A percentile compares a stretch with the other conserved stretches of the same genome.
phyloP scores from a whole-genome alignment of 257 asterid genomes.

The Solanum pinnatisectum region DNA sequence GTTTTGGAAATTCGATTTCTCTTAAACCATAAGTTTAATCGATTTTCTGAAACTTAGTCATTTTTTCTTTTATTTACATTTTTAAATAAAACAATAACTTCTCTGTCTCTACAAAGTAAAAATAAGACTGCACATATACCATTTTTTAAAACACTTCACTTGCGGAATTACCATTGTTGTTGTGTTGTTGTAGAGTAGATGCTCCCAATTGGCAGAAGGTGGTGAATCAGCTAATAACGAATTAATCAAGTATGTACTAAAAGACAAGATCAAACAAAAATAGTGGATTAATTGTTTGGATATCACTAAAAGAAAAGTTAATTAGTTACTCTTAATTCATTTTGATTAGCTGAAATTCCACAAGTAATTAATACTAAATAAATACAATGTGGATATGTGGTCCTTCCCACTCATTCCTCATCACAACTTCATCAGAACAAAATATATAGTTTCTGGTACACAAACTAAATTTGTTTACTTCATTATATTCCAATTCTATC shows the following conservation, averaged over 20 bases:
- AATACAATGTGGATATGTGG: slow-evolving; percentile 20
- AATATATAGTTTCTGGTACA: neutral
- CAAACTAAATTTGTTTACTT: neutral
- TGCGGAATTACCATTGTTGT: neutral
- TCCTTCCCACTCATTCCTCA: slow-evolving; percentile 8
- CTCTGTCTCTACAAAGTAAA: neutral
- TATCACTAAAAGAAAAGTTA: neutral
- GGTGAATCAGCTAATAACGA: neutral
- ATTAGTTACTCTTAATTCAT: neutral
- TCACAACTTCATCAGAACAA: neutral
- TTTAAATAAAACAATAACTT: too few species aligned
- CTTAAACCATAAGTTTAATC: too few species aligned
- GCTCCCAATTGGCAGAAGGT: neutral
- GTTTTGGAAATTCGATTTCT: too few species aligned
- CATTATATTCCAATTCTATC: neutral
- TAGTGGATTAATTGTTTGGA: neutral
- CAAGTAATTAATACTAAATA: neutral
- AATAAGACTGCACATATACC: rapidly evolving
- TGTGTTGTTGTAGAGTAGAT: neutral
- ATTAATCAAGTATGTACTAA: neutral
- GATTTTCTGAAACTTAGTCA: too few species aligned
- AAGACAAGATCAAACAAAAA: neutral
- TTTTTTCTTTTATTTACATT: too few species aligned
- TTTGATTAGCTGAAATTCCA: neutral
- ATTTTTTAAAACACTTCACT: neutral